These are phyloP conservation scores for Plenodomus lindquistii DNA, from an alignment of 2,329 filamentous ascomycete species.

Conservation along the genomic window DNA sequence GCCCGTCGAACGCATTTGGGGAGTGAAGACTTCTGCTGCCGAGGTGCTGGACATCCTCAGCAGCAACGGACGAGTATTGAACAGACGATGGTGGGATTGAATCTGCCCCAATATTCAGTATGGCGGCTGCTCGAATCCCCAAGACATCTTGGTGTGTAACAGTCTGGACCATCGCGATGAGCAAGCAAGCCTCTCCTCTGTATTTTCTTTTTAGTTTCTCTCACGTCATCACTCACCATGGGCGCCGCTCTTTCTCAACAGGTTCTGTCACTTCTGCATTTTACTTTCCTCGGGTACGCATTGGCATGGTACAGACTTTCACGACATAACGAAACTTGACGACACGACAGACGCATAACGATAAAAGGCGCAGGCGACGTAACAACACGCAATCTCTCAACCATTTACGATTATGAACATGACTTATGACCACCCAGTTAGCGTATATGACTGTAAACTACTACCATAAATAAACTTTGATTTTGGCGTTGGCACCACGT, in stretches of 20 bases:
- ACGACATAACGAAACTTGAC: neutral
- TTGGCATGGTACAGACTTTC: neutral
- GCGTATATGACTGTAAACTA: slow-evolving; percentile 11
- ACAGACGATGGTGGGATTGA: slow-evolving; percentile 43
- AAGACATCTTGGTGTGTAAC: no score
- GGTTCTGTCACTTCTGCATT: neutral
- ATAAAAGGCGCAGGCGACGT: neutral
- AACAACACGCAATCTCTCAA: neutral
- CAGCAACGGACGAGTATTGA: slow-evolving; percentile 39
- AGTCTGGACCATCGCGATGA: no score
- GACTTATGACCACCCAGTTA: neutral
- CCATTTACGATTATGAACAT: neutral
- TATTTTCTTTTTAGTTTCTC: no score
- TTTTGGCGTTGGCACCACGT: no score
- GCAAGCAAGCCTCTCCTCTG: no score
- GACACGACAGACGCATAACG: neutral
- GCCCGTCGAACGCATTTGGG: slow-evolving; percentile 39
- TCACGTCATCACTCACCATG: no score
- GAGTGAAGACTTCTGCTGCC: slow-evolving; percentile 37
- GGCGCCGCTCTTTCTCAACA: no score
- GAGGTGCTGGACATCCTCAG: slow-evolving; percentile 42
- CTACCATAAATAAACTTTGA: no score
- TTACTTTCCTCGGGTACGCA: neutral
- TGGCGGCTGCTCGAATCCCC: no score
- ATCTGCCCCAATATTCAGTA: neutral